These are phyloP conservation scores for Castanopsis chinensis DNA, from an alignment of 306 rosid genomes.

Conservation along the genomic window DNA sequence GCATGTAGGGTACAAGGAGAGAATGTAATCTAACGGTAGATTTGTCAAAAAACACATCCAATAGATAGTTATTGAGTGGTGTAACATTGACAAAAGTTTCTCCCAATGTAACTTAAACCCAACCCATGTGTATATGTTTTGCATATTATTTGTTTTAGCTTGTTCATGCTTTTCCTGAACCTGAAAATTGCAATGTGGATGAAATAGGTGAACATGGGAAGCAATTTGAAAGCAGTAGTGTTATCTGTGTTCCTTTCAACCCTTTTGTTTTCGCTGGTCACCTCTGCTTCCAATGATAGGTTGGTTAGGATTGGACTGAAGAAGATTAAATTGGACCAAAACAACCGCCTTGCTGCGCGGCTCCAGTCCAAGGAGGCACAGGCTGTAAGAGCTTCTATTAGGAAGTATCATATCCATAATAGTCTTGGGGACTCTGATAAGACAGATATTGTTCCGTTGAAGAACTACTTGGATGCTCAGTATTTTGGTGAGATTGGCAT, in stretches of 20 bases:
- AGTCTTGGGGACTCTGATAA: constrained; percentile 31
- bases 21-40: too few species aligned
- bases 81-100: too few species aligned
- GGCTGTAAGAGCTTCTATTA: constrained; percentile 28
- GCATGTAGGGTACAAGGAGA: too few species aligned
- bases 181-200: constrained; percentile 12
- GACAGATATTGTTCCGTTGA: constrained; percentile 53
- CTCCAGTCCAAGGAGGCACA: constrained; percentile 37
- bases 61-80: too few species aligned
- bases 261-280: constrained; percentile 46
- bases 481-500: constrained; percentile 82
- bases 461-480: constrained; percentile 94
- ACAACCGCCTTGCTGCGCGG: constrained; percentile 38
- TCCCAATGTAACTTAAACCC: too few species aligned
- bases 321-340: constrained; percentile 43
- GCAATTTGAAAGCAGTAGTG: constrained; percentile 31
- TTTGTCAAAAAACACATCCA: too few species aligned
- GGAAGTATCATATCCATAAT: constrained; percentile 34
- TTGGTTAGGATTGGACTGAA: constrained; percentile 72
- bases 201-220: constrained; percentile 61
- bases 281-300: constrained; percentile 45
- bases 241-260: constrained; percentile 44
- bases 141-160: neutral
- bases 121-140: too few species aligned
- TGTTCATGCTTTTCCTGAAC: neutral